Base-by-base conservation (phyloP, 78 protist genomes). In the Pigoraptor vietnamica region DNA sequence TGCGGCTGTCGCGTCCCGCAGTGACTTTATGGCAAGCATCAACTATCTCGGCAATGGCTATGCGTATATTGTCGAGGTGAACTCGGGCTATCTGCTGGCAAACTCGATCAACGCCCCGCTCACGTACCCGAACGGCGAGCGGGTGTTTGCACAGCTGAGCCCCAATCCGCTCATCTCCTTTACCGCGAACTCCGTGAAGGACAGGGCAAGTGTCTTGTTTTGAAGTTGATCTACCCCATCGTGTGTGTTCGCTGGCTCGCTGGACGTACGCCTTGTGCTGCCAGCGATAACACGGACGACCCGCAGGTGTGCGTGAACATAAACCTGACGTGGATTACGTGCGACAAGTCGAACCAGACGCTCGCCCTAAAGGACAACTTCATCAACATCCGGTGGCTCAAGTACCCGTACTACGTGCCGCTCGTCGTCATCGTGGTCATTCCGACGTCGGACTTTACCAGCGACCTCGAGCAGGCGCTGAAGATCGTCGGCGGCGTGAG, bases 401-500 rank as follows among this genome's bases (percentile, higher is more conserved):
- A 48, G 29, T 48, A 48, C 67, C 6, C 67, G 67, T 48, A 48
- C 67, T 48, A 48, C 67, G 67, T 21, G 67, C 67, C 67, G 29
- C 67, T 48, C 67, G 29, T 48, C 67, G 14, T 48, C 67, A 48
- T 48, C 67, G 14, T 14, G 67, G 67, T 48, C 67, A 48, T 48
- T 48, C 67, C 24, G 56, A 40, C 56, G 82, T 36, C 36, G 32
- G 33, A 33, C 32, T 89, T 89, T 39, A n/a, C 79, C 86, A 33
- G 89, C 34, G 39, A 48, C 34, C 33, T 24, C 48, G 29, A 86
- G 36, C 29, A 82, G 36, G 35, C 97, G 87, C 93, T 93, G 93
- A 79, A 79, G 35, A 37, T 86, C 95, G 87, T 87, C 82, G 86
- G 67, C 67, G 67, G 91, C 92, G 96, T 97, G 96, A 96, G 97